These are phyloP conservation scores for Orobanche coerulescens DNA, from an alignment of 257 asterid genomes.

Conservation along the genomic window DNA sequence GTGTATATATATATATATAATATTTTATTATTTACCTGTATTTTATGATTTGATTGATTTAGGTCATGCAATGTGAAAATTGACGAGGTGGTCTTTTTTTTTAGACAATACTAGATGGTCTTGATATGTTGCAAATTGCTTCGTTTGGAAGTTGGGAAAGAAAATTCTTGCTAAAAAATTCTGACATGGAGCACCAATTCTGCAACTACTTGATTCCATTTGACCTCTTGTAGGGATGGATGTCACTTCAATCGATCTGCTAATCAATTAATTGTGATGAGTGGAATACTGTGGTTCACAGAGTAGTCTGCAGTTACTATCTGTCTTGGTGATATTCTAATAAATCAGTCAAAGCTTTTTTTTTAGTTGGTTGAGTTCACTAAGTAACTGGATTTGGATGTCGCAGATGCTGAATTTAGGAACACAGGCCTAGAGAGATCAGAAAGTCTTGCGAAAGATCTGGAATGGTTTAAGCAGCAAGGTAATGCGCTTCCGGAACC, in stretches of 20 bases:
- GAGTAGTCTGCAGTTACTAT: not conserved
- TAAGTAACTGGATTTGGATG: slow-evolving; percentile 8
- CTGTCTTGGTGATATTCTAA: not conserved
- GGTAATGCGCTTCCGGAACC: slow-evolving; percentile 77
- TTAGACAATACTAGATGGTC: no score
- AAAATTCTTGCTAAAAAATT: no score
- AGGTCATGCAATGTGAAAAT: not conserved
- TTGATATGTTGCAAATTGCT: no score
- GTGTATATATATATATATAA: not conserved
- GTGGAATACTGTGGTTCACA: not conserved
- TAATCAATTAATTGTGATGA: not conserved
- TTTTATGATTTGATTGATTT: not conserved
- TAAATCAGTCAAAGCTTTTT: not conserved
- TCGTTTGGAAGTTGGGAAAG: no score
- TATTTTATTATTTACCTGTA: not conserved
- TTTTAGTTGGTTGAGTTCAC: not conserved
- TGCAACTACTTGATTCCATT: no score
- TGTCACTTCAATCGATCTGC: not conserved
- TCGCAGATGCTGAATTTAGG: slow-evolving; percentile 77
- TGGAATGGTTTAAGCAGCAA: slow-evolving; percentile 82
- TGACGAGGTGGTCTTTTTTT: no score
- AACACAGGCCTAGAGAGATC: slow-evolving; percentile 94
- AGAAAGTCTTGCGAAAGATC: slow-evolving; percentile 56
- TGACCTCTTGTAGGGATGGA: no score
- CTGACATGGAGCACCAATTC: no score